Evolutionary conservation across 345 rosid genomes (phyloP), one percentile per base, ranked within the genome.

Genomic region (Pugionium dolabratum): DNA sequence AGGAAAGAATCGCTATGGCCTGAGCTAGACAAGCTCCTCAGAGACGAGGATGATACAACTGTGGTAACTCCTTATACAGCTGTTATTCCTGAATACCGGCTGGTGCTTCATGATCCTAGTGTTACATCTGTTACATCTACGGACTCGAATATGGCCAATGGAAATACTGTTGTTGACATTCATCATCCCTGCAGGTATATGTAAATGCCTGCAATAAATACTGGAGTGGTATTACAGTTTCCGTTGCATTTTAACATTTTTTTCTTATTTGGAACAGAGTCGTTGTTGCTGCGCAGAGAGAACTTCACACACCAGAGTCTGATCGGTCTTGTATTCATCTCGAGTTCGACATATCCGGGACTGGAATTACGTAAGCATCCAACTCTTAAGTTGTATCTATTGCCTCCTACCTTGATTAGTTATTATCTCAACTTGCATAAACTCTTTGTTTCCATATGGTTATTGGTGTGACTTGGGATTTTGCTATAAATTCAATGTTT

Each of bases 251-350:
- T 67, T 85, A 46, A 75, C 7, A n/a, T 33, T 53, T 36, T n/a
- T 35, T 32, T 25, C 62, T 60, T 55, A 39, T 54, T 32, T 58
- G 70, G 49, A 79, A 70, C 82, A 93, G 98, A 76, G 91, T 73
- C 63, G 73, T 87, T 77, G 97, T 90, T 47, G 89, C 89, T 63
- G 77, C 82, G 28, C 89, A 64, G 75, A 90, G 70, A 62, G 97
- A 93, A 84, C 97, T 93, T 53, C 98, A 93, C 74, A 86, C 75
- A 76, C 81, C 89, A 41, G 94, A 75, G 72, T 93, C 98, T 58
- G 94, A 93, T 54, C 86, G 97, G 40, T 93, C 97, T 35, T 93
- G 98, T 79, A 88, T 86, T 50, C 98, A 93, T 84, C 71, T 93
- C 74, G 98, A 93, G 79, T 93, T 93, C 67, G 96, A 90, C 75